phyloP scores from a whole-genome alignment of 768 basidiomycete genomes.

The Rossbeevera mucosa region DNA sequence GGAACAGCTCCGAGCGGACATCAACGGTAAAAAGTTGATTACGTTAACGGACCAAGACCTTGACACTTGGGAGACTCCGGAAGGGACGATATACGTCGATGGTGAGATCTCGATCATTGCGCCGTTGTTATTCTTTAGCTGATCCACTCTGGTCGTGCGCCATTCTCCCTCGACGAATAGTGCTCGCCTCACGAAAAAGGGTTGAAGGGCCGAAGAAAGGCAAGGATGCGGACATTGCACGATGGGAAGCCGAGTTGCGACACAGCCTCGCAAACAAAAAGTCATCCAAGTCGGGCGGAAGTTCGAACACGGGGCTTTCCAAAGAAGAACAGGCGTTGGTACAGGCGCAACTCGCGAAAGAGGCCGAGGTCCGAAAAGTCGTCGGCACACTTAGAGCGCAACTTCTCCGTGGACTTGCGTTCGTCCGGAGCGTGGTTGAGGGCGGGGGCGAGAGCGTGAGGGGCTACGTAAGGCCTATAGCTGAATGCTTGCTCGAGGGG shows the following conservation, averaged over 20 bases:
- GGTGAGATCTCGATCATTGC: constrained; percentile 39
- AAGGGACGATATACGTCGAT: constrained; percentile 76
- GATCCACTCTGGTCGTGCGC: background rate
- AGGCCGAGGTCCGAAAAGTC: constrained; percentile 58
- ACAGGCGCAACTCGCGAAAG: constrained; percentile 77
- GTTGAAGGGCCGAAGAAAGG: constrained; percentile 59
- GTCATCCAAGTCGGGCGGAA: constrained; percentile 26
- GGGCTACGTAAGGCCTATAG: constrained; percentile 52
- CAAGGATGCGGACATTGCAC: constrained; percentile 83
- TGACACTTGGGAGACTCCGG: constrained; percentile 82
- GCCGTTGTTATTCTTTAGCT: background rate
- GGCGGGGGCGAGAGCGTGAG: constrained; percentile 43
- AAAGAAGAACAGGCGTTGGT: constrained; percentile 86
- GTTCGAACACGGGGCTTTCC: constrained; percentile 47
- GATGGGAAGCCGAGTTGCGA: constrained; percentile 95
- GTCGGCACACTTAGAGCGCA: constrained; percentile 52
- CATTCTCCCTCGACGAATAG: constrained; percentile 33
- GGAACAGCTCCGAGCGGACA: constrained; percentile 58
- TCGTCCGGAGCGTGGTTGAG: constrained; percentile 60
- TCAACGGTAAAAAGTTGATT: constrained; percentile 56
- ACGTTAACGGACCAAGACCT: constrained; percentile 68
- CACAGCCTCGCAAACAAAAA: constrained; percentile 82
- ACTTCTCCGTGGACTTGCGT: constrained; percentile 62
- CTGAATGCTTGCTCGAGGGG: constrained; percentile 58
- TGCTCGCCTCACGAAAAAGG: constrained; percentile 56